Evolutionary conservation across 345 rosid genomes (phyloP), one percentile per base, ranked within the genome.

Genomic region (Cardamine chenopodiifolia): DNA sequence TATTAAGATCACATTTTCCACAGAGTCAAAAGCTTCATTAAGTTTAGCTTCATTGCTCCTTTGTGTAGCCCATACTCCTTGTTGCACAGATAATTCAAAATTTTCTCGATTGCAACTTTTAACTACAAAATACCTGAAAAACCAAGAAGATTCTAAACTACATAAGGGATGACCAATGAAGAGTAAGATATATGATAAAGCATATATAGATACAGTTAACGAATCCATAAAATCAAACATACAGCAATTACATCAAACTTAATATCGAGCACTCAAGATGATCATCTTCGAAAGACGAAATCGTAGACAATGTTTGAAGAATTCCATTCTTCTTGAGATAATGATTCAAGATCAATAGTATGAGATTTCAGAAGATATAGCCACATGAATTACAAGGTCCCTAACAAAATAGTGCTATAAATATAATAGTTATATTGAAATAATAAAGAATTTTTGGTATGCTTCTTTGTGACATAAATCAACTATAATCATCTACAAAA

Each of bases 21-120:
- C 87, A 61, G 88, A 78, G 79, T 95, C 99, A 70, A 92, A 90
- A 77, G 99, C 98, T 85, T 95, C 99, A 45, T 92, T 95, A 57
- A 95, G 79, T 89, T 95, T 95, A 45, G 98, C 83, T 84, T 92
- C 99, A 79, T 95, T 92, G 96, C 97, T 95, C 80, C 97, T 86
- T 84, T 95, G 98, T 60, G 99, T 95, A 67, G 99, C 98, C 99
- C 98, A 95, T 48, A 95, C 94, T 71, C 99, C 98, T 90, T 92
- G 99, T 81, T 92, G 99, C 54, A 90, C 99, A 73, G 98, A 92
- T 64, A 92, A 77, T 83, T 95, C 98, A 85, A 95, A 83, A 84
- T 95, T 95, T 84, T 95, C 99, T 28, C 88, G 89, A 68, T 95
- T 92, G 88, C 91, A 88, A 82, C 99, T 92, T 82, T 95, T 95